phyloP scores from a whole-genome alignment of 805 yeast species.

The Trichomonascus vanleenenianus region DNA sequence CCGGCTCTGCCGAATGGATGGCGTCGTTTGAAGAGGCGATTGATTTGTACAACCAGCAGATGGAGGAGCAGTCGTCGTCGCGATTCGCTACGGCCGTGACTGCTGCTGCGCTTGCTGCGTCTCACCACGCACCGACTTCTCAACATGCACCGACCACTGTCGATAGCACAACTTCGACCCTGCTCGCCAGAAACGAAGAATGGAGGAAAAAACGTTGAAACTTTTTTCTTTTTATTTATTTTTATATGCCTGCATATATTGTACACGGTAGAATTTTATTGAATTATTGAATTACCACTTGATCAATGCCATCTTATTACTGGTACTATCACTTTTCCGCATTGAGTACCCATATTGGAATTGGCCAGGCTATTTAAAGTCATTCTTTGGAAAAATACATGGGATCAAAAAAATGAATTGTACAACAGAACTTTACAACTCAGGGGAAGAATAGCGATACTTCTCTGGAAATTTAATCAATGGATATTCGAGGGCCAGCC shows the following conservation, averaged over 20 bases:
- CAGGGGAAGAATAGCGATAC: no score
- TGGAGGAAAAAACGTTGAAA: conserved; percentile 4
- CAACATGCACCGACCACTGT: conserved; percentile 7
- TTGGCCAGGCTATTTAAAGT: no score
- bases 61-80: not conserved
- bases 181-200: conserved; percentile 17
- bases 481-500: no score
- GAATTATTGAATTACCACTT: no score
- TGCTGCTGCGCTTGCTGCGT: conserved; percentile 30
- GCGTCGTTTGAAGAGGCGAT: conserved; percentile 24
- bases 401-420: no score
- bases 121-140: conserved; percentile 1
- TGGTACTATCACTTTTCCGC: no score
- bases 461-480: no score
- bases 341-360: no score
- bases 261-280: no score
- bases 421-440: no score
- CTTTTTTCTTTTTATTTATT: not conserved
- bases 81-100: conserved; percentile 24
- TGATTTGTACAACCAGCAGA: conserved; percentile 13
- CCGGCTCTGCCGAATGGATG: conserved; percentile 28
- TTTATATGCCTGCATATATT: not conserved
- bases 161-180: conserved; percentile 12
- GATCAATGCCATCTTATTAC: no score
- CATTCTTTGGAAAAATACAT: no score